These are phyloP conservation scores for Astragalus glycyphyllos DNA, from an alignment of 306 rosid species.

Conservation along the genomic window DNA sequence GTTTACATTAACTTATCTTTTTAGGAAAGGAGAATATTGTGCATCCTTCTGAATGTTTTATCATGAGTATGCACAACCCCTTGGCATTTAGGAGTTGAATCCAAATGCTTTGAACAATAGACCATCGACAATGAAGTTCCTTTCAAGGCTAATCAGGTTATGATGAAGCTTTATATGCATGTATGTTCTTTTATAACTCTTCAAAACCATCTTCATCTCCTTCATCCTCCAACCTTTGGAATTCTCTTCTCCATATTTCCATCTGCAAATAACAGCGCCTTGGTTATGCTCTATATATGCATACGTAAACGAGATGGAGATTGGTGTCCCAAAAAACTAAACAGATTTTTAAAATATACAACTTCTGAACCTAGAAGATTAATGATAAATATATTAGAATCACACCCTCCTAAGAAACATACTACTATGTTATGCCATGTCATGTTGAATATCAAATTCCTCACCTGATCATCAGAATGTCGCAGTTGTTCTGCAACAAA, in stretches of 20 bases:
- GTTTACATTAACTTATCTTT: background rate
- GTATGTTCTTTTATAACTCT: slow-evolving; percentile 51
- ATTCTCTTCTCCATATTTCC: slow-evolving; percentile 58
- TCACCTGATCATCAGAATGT: slow-evolving; percentile 77
- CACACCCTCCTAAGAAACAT: background rate
- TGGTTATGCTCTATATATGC: background rate
- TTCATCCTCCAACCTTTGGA: slow-evolving; percentile 63
- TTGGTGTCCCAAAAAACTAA: background rate
- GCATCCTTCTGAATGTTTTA: slow-evolving; percentile 9
- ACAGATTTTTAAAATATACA: background rate
- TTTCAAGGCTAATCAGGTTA: slow-evolving; percentile 1
- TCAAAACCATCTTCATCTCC: slow-evolving; percentile 84
- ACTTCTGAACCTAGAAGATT: background rate
- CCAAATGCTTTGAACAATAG: background rate
- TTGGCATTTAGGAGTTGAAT: background rate
- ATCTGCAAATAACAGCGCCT: slow-evolving; percentile 52
- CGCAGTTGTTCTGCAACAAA: slow-evolving; percentile 77
- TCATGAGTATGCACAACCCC: background rate
- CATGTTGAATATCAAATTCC: slow-evolving; percentile 17
- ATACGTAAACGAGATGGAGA: background rate
- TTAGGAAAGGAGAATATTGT: background rate
- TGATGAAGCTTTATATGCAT: slow-evolving; percentile 8
- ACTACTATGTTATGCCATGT: background rate
- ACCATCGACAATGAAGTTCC: slow-evolving; percentile 2
- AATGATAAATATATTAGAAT: slow-evolving; percentile 14